phyloP scores from a whole-genome alignment of 2,329 filamentous ascomycete species.

The Hypoxylon sp. region DNA sequence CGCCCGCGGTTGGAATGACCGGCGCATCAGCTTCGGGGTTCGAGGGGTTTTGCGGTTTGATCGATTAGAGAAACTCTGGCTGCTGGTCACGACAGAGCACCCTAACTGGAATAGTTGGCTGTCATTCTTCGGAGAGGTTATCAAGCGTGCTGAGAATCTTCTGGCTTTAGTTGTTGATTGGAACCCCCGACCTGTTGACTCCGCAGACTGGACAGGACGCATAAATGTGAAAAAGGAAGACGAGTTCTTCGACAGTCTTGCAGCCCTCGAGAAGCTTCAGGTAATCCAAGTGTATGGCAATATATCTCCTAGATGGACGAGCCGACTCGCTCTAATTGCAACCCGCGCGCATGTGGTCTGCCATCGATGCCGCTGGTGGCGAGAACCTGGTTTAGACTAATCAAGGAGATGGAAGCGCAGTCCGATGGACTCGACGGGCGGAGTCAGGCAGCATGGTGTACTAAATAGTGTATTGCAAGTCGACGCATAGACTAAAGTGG shows the following conservation, averaged over 20 bases:
- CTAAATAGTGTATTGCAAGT: too few species aligned
- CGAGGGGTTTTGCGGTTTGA: slow-evolving; percentile 48
- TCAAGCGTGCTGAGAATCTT: slow-evolving; percentile 35
- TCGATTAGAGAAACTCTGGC: slow-evolving; percentile 45
- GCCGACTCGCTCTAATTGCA: slow-evolving; percentile 27
- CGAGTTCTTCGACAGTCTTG: slow-evolving; percentile 43
- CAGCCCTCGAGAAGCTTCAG: slow-evolving; percentile 32
- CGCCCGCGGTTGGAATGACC: slow-evolving; percentile 42
- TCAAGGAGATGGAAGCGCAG: not conserved
- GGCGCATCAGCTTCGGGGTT: slow-evolving; percentile 50
- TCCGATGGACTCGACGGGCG: too few species aligned
- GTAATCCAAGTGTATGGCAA: slow-evolving; percentile 44
- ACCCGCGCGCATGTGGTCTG: slow-evolving; percentile 34
- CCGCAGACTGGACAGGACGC: slow-evolving; percentile 30
- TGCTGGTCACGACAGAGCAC: slow-evolving; percentile 48
- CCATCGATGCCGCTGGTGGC: slow-evolving; percentile 46
- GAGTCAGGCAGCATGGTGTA: too few species aligned
- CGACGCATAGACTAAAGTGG: too few species aligned
- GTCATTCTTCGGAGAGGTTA: slow-evolving; percentile 45
- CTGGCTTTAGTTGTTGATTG: slow-evolving; percentile 50
- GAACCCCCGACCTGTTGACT: slow-evolving; percentile 43
- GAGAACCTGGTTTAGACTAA: slow-evolving; percentile 42
- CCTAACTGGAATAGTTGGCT: slow-evolving; percentile 53
- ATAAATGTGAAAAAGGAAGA: slow-evolving; percentile 45
- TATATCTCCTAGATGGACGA: slow-evolving; percentile 39